Evolutionary conservation across 1,139 yeast genomes (phyloP), one percentile per base, ranked within the genome.

Genomic region (Diutina sp.): DNA sequence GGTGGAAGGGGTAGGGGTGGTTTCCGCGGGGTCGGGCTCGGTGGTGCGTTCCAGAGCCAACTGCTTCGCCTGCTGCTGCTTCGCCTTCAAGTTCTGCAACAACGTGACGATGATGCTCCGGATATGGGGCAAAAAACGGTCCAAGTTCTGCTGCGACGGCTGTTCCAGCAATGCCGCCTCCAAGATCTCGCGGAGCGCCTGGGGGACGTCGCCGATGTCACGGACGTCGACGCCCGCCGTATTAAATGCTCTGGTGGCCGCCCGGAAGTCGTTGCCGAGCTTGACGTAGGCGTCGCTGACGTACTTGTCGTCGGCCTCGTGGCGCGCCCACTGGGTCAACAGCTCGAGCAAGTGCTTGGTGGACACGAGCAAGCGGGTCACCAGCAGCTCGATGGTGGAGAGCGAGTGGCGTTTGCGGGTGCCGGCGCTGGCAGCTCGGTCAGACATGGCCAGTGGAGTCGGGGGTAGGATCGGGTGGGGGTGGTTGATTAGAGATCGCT

Each of bases 271-370:
- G 67, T 93, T 93, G 0, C 99, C 99, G 46, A 95, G 77, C 61
- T 84, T 86, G 14, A 95, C 99, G 67, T 90, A 95, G 6, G 93
- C 88, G 66, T 90, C 91, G 3, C 97, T 89, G 2, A 95, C 97
- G 61, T 82, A 90, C 58, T 83, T 83, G 57, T 91, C 98, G 46
- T 85, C 80, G 3, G 90, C 91, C 45, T 80, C 80, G 35, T 81
- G 83, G 59, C 84, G 79, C 1, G 99, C 93, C 99, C 99, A 95
- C 61, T 84, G 90, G 0, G 96, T 90, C 57, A 95, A 73, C 45
- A 90, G 81, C 64, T 89, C 96, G 16, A 93, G 74, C 16, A 95
- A 74, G 60, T 89, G 93, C 64, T 91, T 91, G 0, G 98, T 91
- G 1, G 97, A 88, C 41, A 91, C 93, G 56, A 95, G 75, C 29